Evolutionary conservation across 768 basidiomycete genomes (phyloP).

Genomic region (Lyophyllum shimeji): DNA sequence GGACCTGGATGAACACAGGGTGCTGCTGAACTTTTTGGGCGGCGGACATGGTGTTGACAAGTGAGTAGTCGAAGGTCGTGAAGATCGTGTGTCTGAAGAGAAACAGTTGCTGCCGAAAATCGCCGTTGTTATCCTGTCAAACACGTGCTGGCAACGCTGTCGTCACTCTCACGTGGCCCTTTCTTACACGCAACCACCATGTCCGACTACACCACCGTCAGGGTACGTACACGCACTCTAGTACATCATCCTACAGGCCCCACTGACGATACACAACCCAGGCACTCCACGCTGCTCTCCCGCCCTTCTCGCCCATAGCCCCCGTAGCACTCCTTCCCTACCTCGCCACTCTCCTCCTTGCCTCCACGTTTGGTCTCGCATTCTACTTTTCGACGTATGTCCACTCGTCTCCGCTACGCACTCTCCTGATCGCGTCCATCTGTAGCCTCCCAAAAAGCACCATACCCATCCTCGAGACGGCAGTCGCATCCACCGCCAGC

Average conservation of each 20-base stretch:
- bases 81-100: slow-evolving; percentile 23
- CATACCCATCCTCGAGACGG: slow-evolving; percentile 61
- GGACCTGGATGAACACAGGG: slow-evolving; percentile 81
- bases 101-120: slow-evolving; percentile 20
- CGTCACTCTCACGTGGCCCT: slow-evolving; percentile 19
- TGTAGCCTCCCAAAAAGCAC: slow-evolving; percentile 81
- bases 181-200: slow-evolving; percentile 7
- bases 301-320: slow-evolving; percentile 71
- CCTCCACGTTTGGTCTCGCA: slow-evolving; percentile 76
- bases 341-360: slow-evolving; percentile 71
- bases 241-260: slow-evolving; percentile 18
- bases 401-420: slow-evolving; percentile 3
- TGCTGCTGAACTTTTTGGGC: slow-evolving; percentile 85
- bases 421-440: slow-evolving; percentile 16
- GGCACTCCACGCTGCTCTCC: slow-evolving; percentile 65
- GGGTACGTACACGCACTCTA: slow-evolving; percentile 36
- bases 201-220: slow-evolving; percentile 45
- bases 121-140: slow-evolving; percentile 19
- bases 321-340: slow-evolving; percentile 69
- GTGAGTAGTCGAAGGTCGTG: background rate
- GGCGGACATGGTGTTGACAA: slow-evolving; percentile 61
- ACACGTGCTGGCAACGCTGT: slow-evolving; percentile 20
- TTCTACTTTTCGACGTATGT: slow-evolving; percentile 91
- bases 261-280: slow-evolving; percentile 20
- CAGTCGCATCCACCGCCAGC: slow-evolving; percentile 72